Base-by-base conservation (phyloP, 129 eudicot species). In the Smallanthus sonchifolius region DNA sequence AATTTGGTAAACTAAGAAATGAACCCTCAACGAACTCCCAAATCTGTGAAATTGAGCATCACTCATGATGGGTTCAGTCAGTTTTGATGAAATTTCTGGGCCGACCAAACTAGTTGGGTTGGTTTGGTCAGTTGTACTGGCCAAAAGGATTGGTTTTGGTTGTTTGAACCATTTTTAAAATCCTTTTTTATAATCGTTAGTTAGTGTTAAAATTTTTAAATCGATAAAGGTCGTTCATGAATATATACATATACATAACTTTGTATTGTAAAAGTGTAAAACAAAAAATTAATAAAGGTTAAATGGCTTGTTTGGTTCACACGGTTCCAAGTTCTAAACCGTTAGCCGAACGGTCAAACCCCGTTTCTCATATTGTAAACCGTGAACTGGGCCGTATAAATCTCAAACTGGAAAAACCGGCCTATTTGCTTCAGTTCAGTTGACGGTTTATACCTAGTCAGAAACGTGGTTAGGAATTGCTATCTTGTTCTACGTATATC, bases 401-500 rank as follows among this genome's bases (percentile, higher is more conserved):
- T n/a, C n/a, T n/a, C n/a, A n/a, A n/a, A n/a, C n/a, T n/a, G n/a
- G n/a, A n/a, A n/a, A n/a, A n/a, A n/a, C n/a, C n/a, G n/a, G n/a
- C n/a, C n/a, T n/a, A n/a, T n/a, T n/a, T n/a, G 10, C 28, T 52
- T 51, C 7, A 3, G 13, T 55, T 7, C 20, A 35, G 35, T 57
- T n/a, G 10, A 57, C 37, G 15, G 64, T 30, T 56, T 30, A 56
- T 56, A 9, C 64, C 15, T 57, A 24, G 55, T 56, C 55, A 39
- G 28, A 57, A 52, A 56, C 24, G 42, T 59, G 24, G 63, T 48
- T n/a, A 48, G 55, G 3, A 34, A 37, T 38, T 52, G 73, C 65
- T 75, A 39, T 62, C 34, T 45, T 74, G 48, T 75, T 65, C 52
- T 63, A 38, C 6, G 35, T 51, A 52, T 49, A n/a, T 66, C 45